These are phyloP conservation scores for Oryza coarctata DNA, from an alignment of 176 grass and related monocot genomes.

Conservation along the genomic window DNA sequence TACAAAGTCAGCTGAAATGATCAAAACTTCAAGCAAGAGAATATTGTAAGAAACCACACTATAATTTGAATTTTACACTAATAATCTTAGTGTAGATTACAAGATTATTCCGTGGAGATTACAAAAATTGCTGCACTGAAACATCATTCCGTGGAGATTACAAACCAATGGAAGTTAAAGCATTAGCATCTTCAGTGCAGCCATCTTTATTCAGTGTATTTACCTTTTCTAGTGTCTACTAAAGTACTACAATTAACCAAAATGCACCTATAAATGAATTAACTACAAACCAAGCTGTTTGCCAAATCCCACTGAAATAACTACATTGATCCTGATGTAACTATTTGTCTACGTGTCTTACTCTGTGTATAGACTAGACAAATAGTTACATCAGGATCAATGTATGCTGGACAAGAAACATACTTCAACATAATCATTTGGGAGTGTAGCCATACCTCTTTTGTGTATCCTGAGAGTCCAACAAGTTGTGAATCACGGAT, in stretches of 20 bases:
- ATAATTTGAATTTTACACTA: background rate
- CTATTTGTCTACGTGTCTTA: too few species aligned
- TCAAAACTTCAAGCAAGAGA: slow-evolving; percentile 7
- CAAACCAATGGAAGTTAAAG: background rate
- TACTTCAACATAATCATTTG: background rate
- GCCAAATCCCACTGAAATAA: background rate
- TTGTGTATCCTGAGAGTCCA: slow-evolving; percentile 91
- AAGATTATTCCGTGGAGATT: slow-evolving; percentile 6
- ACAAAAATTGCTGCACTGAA: background rate
- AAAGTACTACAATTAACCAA: background rate
- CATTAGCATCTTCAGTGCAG: background rate
- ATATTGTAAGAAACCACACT: background rate
- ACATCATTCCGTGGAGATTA: slow-evolving; percentile 9
- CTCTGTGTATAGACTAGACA: too few species aligned
- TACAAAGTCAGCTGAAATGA: slow-evolving; percentile 16
- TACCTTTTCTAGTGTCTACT: background rate
- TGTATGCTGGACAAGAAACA: slow-evolving; percentile 8
- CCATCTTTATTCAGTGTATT: background rate
- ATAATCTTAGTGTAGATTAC: background rate
- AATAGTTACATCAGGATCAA: background rate
- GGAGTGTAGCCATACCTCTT: slow-evolving; percentile 58
- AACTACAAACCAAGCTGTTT: background rate
- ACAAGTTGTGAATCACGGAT: slow-evolving; percentile 89
- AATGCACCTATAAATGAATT: background rate
- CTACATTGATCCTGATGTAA: too few species aligned